Evolutionary conservation across 169 alveolate genomes (phyloP).

Genomic region (Cryptosporidium bovis): DNA sequence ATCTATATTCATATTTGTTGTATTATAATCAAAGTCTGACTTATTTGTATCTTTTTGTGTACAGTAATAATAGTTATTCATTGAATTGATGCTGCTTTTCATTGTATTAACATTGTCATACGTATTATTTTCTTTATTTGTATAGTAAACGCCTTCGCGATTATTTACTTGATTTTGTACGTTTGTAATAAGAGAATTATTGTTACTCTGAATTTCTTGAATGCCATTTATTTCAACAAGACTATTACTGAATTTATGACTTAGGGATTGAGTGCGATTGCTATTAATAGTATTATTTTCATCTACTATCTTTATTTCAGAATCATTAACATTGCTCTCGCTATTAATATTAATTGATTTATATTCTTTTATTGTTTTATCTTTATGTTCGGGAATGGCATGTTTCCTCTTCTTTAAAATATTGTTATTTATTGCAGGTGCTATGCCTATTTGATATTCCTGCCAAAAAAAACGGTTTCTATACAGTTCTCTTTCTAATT

Average conservation of each 20-base stretch:
- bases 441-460: slow-evolving; percentile 59
- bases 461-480: slow-evolving; percentile 53
- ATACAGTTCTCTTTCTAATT: slow-evolving; percentile 56
- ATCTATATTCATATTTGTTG: neutral
- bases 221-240: too few species aligned
- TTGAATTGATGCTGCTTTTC: slow-evolving; percentile 18
- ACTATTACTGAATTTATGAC: too few species aligned
- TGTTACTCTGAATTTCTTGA: too few species aligned
- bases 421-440: slow-evolving; percentile 50
- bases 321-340: neutral
- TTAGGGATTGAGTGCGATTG: neutral
- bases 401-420: slow-evolving; percentile 20
- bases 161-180: neutral
- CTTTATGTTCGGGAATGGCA: neutral
- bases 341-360: neutral
- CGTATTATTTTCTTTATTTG: neutral
- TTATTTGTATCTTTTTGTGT: neutral
- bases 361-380: neutral
- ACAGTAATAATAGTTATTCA: slow-evolving; percentile 7
- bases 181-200: too few species aligned
- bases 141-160: neutral
- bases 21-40: neutral
- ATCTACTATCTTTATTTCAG: neutral
- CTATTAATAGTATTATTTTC: neutral
- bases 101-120: neutral